These are phyloP conservation scores for Thalassiosira sp. DNA, from an alignment of 352 stramenopile genomes.

Conservation along the genomic window DNA sequence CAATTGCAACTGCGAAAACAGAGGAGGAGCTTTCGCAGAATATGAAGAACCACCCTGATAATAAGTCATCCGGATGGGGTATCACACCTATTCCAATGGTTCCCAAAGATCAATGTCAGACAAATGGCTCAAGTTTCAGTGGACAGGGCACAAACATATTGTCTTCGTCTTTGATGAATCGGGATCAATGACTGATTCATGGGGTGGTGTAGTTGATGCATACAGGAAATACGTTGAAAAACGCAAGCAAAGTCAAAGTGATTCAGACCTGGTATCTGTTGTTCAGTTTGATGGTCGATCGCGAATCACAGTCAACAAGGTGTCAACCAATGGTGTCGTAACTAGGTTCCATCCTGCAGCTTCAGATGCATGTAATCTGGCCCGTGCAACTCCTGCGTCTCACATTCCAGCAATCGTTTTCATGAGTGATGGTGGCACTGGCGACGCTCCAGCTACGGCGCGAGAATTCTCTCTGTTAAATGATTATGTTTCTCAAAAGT, in stretches of 20 bases:
- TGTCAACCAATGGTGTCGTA: slow-evolving; percentile 13
- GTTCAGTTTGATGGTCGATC: slow-evolving; percentile 54
- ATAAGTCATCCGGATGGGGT: slow-evolving; percentile 28
- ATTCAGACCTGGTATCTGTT: slow-evolving; percentile 68
- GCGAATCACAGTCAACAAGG: slow-evolving; percentile 49
- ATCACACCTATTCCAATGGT: slow-evolving; percentile 65
- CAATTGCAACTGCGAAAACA: slow-evolving; percentile 44
- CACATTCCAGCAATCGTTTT: slow-evolving; percentile 62
- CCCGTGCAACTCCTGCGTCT: slow-evolving; percentile 36
- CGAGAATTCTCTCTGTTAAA: slow-evolving; percentile 53
- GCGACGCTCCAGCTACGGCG: slow-evolving; percentile 49
- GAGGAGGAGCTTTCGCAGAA: slow-evolving; percentile 51
- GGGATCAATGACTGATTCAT: slow-evolving; percentile 54
- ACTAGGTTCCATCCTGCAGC: slow-evolving; percentile 61
- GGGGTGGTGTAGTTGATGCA: slow-evolving; percentile 60
- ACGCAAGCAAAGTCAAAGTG: slow-evolving; percentile 52
- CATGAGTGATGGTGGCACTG: slow-evolving; percentile 66
- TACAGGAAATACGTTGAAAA: slow-evolving; percentile 58
- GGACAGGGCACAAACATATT: slow-evolving; percentile 51
- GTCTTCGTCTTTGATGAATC: slow-evolving; percentile 69
- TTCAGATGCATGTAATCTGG: slow-evolving; percentile 31
- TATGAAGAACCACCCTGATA: slow-evolving; percentile 50
- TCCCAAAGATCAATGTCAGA: slow-evolving; percentile 20
- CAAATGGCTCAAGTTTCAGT: neutral
- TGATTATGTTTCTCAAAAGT: slow-evolving; percentile 11